A percentile compares a stretch with the other conserved stretches of the same genome.
These are phyloP conservation scores for Pelargonium fulgidum DNA, from an alignment of 441 rosid species.

Conservation along the genomic window DNA sequence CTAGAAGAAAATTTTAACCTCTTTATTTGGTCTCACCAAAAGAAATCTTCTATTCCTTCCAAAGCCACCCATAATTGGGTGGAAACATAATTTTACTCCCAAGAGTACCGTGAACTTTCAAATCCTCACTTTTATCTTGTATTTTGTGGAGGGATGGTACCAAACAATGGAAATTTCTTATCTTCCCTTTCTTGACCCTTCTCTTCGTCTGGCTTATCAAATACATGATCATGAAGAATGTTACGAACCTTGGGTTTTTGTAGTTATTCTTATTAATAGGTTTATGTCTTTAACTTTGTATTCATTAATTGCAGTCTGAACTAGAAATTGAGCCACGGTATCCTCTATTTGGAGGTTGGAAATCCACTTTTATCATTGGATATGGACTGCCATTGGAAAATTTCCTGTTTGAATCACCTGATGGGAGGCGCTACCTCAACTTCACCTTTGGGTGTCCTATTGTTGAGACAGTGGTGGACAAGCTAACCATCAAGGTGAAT, in stretches of 20 bases:
- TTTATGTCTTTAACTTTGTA: not conserved
- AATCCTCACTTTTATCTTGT: not conserved
- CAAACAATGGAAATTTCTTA: not conserved
- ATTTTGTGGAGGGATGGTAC: not conserved
- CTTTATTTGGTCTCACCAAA: not conserved
- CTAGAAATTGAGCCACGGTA: slow-evolving; percentile 93
- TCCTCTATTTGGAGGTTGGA: slow-evolving; percentile 99
- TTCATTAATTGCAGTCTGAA: slow-evolving; percentile 62
- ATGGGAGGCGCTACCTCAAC: slow-evolving; percentile 90
- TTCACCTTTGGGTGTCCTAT: slow-evolving; percentile 95
- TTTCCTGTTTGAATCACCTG: slow-evolving; percentile 77
- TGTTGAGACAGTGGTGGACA: slow-evolving; percentile 76
- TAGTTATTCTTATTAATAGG: not conserved
- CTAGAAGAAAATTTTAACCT: not conserved
- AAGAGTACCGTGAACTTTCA: not conserved
- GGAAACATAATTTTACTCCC: not conserved
- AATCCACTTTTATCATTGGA: slow-evolving; percentile 81
- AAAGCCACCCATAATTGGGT: not conserved
- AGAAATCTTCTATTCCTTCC: not conserved
- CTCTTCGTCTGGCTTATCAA: not conserved
- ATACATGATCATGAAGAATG: slow-evolving; percentile 2
- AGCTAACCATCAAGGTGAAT: slow-evolving; percentile 76
- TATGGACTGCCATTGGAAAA: slow-evolving; percentile 86
- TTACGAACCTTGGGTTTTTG: not conserved
- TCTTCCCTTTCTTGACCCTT: not conserved